These are phyloP conservation scores for Penicillium herquei DNA, from an alignment of 495 filamentous ascomycete species.

Conservation along the genomic window DNA sequence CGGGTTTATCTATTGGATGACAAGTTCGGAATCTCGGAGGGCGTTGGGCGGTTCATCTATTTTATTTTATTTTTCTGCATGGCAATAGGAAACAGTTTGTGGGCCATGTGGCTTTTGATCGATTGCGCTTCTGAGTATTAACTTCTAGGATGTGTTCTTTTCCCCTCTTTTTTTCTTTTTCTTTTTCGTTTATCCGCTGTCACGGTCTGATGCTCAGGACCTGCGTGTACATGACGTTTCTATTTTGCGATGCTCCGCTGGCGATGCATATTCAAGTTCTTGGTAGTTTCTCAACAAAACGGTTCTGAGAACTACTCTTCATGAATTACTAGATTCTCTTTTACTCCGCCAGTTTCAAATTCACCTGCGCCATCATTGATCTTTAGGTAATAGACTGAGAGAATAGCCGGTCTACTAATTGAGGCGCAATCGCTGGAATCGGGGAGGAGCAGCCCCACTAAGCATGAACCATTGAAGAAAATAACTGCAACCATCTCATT, in stretches of 20 bases:
- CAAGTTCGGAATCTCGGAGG: constrained; percentile 3
- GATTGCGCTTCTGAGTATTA: neutral
- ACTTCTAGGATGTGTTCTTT: constrained; percentile 1
- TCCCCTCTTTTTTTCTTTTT: neutral
- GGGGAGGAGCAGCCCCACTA: too few species aligned
- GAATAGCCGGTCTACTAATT: too few species aligned
- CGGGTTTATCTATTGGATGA: constrained; percentile 8
- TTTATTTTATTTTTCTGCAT: neutral
- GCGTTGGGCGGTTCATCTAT: constrained; percentile 8
- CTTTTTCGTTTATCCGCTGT: neutral
- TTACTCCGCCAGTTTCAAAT: too few species aligned
- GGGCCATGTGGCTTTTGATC: neutral
- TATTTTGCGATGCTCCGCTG: constrained; percentile 14
- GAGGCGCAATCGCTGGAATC: too few species aligned
- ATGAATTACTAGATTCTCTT: too few species aligned
- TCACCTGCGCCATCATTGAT: too few species aligned
- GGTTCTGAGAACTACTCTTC: too few species aligned
- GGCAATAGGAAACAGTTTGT: neutral
- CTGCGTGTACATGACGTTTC: neutral
- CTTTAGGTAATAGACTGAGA: too few species aligned
- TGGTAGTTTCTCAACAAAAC: constrained; percentile 11
- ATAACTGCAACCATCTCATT: too few species aligned
- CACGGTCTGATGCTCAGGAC: neutral
- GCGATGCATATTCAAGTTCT: constrained; percentile 20
- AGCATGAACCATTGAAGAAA: too few species aligned